Percentiles rank a stretch among this genome's conserved stretches.
Evolutionary conservation across 2,329 filamentous ascomycete species (phyloP).

Genomic region (Ophiostoma montium): DNA sequence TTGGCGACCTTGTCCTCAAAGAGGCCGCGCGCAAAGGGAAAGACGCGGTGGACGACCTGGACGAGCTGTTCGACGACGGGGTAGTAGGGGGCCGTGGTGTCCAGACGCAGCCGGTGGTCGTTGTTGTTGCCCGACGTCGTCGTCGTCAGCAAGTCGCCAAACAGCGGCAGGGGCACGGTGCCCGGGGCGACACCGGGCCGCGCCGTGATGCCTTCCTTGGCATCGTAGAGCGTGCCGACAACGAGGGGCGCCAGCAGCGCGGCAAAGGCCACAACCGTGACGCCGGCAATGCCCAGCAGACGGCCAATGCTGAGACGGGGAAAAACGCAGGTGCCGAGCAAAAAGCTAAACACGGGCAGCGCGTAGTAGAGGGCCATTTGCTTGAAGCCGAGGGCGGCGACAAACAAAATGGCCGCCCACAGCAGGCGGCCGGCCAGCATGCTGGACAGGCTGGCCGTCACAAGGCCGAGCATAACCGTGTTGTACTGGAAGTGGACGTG

Average conservation of each 20-base stretch:
- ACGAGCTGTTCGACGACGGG: constrained; percentile 62
- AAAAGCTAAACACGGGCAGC: constrained; percentile 79
- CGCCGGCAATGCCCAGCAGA: constrained; percentile 59
- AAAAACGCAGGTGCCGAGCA: constrained; percentile 74
- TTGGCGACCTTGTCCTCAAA: constrained; percentile 99
- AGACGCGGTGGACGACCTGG: constrained; percentile 82
- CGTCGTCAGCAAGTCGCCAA: constrained; percentile 32
- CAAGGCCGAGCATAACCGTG: constrained; percentile 90
- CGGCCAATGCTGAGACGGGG: constrained; percentile 54
- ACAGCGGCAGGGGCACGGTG: constrained; percentile 48
- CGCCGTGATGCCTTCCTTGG: constrained; percentile 46
- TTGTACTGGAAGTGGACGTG: constrained; percentile 98
- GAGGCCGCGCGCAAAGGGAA: constrained; percentile 86
- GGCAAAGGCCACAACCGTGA: constrained; percentile 60
- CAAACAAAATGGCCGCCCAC: constrained; percentile 90
- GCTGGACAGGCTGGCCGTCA: constrained; percentile 75
- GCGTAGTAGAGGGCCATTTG: constrained; percentile 99
- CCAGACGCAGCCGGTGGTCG: constrained; percentile 33
- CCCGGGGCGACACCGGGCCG: constrained; percentile 42
- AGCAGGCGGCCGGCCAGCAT: constrained; percentile 72
- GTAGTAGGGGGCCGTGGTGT: constrained; percentile 56
- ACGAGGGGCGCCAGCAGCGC: constrained; percentile 64
- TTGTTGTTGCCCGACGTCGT: too few relatives aligned
- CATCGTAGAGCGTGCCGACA: constrained; percentile 55
- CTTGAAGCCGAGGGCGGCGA: constrained; percentile 89